Percentiles rank a stretch among this genome's conserved stretches.
These are phyloP conservation scores for Cochlearia excelsa DNA, from an alignment of 345 rosid genomes.

Conservation along the genomic window DNA sequence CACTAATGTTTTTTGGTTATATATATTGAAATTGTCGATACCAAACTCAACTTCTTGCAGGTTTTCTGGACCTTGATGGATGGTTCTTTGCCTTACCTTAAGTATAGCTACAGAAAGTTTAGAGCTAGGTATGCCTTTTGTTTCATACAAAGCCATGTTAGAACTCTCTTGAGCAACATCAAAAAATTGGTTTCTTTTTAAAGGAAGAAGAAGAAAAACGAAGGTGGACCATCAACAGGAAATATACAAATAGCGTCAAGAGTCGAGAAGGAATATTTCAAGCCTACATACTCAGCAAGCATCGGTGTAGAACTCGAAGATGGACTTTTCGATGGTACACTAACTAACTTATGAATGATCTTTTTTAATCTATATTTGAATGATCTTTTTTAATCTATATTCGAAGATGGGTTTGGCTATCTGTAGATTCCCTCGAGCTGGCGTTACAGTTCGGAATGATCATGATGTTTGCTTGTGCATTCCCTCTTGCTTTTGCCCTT, in stretches of 20 bases:
- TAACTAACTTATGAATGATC: constrained; percentile 8
- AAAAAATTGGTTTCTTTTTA: constrained; percentile 18
- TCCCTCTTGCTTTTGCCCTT: constrained; percentile 78
- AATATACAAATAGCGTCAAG: constrained; percentile 62
- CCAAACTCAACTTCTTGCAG: constrained; percentile 38
- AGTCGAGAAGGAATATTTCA: constrained; percentile 92
- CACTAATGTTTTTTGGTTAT: neutral
- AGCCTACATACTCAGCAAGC: constrained; percentile 77
- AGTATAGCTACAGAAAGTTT: constrained; percentile 73
- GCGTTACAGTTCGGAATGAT: constrained; percentile 93
- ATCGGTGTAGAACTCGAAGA: constrained; percentile 85
- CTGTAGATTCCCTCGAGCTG: constrained; percentile 76
- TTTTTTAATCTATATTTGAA: constrained; percentile 8
- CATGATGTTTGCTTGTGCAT: constrained; percentile 99
- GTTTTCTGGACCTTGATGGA: constrained; percentile 74
- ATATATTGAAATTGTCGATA: constrained; percentile 8
- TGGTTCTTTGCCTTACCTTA: constrained; percentile 72
- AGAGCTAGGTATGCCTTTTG: constrained; percentile 54
- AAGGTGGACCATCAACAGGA: constrained; percentile 46
- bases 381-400: neutral
- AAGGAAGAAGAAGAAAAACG: constrained; percentile 65
- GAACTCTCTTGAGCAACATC: neutral
- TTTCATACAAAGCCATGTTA: constrained; percentile 5
- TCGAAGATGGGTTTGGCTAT: neutral
- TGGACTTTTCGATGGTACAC: constrained; percentile 85